phyloP scores from a whole-genome alignment of 2,329 filamentous ascomycete genomes.

The Escovopsis weberi region DNA sequence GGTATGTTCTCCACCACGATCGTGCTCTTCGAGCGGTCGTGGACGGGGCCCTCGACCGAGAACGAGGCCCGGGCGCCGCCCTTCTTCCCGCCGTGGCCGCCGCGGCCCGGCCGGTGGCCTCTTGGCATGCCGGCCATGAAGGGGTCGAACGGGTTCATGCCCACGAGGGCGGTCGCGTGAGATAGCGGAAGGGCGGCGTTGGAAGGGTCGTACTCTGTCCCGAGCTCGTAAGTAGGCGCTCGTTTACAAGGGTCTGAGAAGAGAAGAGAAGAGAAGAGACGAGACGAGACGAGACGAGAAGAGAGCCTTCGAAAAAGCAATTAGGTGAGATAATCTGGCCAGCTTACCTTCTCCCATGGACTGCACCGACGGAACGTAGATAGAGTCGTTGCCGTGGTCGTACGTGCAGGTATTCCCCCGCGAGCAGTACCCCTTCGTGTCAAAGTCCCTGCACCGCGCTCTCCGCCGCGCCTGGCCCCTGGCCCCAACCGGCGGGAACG shows the following conservation, averaged over 20 bases:
- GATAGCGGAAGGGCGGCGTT: constrained; percentile 14
- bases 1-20: constrained; percentile 71
- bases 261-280: too few species aligned
- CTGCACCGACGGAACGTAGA: constrained; percentile 19
- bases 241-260: not conserved
- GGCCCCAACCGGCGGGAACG: constrained; percentile 9
- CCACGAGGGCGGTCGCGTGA: constrained; percentile 6
- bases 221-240: constrained; percentile 5
- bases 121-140: constrained; percentile 13
- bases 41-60: constrained; percentile 47
- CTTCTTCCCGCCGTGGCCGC: constrained; percentile 17
- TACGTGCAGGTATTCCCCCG: constrained; percentile 52
- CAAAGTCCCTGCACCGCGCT: constrained; percentile 51
- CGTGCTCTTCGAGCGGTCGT: constrained; percentile 48
- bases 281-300: not conserved
- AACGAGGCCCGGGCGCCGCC: constrained; percentile 37
- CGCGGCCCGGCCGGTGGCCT: constrained; percentile 21
- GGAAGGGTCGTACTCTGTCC: constrained; percentile 20
- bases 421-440: constrained; percentile 57
- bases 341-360: constrained; percentile 14
- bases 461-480: constrained; percentile 20
- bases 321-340: too few species aligned
- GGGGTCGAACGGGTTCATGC: constrained; percentile 9
- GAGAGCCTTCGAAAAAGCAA: too few species aligned
- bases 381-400: constrained; percentile 47